phyloP scores from a whole-genome alignment of 225 moss, liverwort and hornwort genomes.

The Marchantia paleacea region DNA sequence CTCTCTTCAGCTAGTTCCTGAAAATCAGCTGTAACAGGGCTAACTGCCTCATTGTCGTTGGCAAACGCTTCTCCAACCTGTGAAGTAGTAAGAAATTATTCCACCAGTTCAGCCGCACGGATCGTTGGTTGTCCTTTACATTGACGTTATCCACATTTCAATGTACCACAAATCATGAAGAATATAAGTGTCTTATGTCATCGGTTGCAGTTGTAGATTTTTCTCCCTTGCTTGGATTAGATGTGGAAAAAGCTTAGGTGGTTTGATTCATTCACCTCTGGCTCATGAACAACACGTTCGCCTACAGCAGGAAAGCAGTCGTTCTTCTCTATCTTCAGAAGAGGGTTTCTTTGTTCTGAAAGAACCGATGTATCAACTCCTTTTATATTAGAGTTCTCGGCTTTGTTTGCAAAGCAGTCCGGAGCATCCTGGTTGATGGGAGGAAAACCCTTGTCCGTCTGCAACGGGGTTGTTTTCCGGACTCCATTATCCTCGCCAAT shows the following conservation, averaged over 20 bases:
- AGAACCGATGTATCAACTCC: not conserved
- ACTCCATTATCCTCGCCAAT: not conserved
- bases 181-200: not conserved
- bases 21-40: not conserved
- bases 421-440: not conserved
- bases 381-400: not conserved
- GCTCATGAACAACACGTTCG: not conserved
- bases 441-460: not conserved
- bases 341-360: constrained; percentile 13
- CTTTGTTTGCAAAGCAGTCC: not conserved
- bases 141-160: not conserved
- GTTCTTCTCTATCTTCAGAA: constrained; percentile 32
- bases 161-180: not conserved
- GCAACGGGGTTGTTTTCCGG: no score
- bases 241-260: no score
- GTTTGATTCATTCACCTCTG: not conserved
- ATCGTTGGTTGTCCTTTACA: not conserved
- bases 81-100: no score
- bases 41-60: not conserved
- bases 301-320: constrained; percentile 13
- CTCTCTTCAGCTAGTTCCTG: constrained; percentile 4
- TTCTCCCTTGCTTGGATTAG: not conserved
- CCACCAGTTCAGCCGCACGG: not conserved
- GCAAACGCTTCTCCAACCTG: not conserved
- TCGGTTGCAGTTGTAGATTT: not conserved